These are phyloP conservation scores for Aureobasidium pullulans DNA, from an alignment of 2,329 filamentous ascomycete genomes.

Conservation along the genomic window DNA sequence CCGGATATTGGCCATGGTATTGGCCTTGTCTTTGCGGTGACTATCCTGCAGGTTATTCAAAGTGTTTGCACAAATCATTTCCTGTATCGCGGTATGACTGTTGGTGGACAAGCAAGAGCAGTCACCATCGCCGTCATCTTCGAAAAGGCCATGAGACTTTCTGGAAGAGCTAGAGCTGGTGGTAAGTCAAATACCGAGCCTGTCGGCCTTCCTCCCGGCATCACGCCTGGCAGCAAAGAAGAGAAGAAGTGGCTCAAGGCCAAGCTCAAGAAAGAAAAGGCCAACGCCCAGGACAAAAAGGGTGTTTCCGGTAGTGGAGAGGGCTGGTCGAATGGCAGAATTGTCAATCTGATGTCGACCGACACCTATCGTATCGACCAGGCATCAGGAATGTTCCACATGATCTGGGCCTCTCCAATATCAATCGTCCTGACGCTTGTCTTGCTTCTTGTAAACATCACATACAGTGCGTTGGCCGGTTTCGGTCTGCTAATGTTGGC, in stretches of 20 bases:
- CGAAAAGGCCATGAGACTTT: conserved; percentile 85
- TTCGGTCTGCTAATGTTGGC: conserved; percentile 75
- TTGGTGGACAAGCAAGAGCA: conserved; percentile 75
- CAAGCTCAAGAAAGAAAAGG: conserved; percentile 34
- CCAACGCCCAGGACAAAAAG: conserved; percentile 37
- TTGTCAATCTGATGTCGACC: conserved; percentile 90
- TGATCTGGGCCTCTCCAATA: conserved; percentile 82
- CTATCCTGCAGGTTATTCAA: conserved; percentile 75
- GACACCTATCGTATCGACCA: conserved; percentile 91
- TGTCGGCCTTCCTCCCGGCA: conserved; percentile 29
- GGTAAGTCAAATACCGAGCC: conserved; percentile 45
- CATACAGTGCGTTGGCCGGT: conserved; percentile 81
- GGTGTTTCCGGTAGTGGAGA: conserved; percentile 60
- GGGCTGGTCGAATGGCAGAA: conserved; percentile 88
- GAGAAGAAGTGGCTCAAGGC: conserved; percentile 46
- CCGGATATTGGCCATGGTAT: conserved; percentile 70
- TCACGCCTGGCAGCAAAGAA: conserved; percentile 41
- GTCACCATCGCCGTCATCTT: conserved; percentile 82
- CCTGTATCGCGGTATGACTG: conserved; percentile 85
- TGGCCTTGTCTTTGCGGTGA: conserved; percentile 77
- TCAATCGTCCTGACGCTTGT: conserved; percentile 70
- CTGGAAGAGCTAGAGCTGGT: conserved; percentile 78
- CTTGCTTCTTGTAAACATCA: conserved; percentile 77
- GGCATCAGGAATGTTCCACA: conserved; percentile 80
- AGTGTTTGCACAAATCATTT: conserved; percentile 82